These are phyloP conservation scores for Bromus sterilis DNA, from an alignment of 176 grass and related monocot genomes.

Conservation along the genomic window DNA sequence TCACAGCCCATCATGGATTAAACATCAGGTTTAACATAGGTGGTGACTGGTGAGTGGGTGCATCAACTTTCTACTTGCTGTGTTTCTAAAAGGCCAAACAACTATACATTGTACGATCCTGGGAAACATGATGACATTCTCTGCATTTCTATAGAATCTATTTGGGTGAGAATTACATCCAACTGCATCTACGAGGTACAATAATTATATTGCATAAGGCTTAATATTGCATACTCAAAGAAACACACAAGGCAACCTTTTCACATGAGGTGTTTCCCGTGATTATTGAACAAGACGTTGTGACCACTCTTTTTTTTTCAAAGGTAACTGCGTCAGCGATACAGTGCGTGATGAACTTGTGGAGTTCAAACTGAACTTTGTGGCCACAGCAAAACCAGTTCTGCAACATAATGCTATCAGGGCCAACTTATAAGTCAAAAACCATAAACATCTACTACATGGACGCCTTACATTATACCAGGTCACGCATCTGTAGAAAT, in stretches of 20 bases:
- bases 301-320: too few species aligned
- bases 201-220: too few species aligned
- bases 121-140: not conserved
- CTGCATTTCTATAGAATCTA: not conserved
- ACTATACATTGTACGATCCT: not conserved
- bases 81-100: not conserved
- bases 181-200: not conserved
- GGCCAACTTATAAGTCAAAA: not conserved
- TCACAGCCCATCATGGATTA: too few species aligned
- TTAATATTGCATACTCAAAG: not conserved
- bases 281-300: too few species aligned
- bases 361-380: not conserved
- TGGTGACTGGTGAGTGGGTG: too few species aligned
- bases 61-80: too few species aligned
- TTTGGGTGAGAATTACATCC: not conserved
- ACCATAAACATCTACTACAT: slow-evolving; percentile 2
- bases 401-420: not conserved
- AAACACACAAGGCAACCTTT: not conserved
- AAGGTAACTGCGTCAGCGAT: not conserved
- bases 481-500: slow-evolving; percentile 16
- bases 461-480: not conserved
- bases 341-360: not conserved
- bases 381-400: not conserved
- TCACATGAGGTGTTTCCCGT: too few species aligned
- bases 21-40: too few species aligned